Conservation (phyloP, 768 basidiomycete species). For the Sistotremastrum niveocremeum region DNA sequence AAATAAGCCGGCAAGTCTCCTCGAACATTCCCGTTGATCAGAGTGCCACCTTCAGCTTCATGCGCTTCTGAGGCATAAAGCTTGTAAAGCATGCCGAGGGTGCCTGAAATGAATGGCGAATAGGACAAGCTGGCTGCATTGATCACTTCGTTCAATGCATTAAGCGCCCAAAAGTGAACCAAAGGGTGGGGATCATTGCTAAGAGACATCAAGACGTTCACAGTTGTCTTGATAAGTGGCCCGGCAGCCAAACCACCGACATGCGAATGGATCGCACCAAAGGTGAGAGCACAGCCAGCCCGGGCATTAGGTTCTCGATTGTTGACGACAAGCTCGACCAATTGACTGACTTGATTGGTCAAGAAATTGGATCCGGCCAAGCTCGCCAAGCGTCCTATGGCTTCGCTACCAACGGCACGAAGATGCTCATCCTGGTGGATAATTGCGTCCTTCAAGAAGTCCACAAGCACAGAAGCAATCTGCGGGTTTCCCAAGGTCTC, state of each 20-base stretch:
- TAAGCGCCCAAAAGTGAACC: slow-evolving; percentile 89
- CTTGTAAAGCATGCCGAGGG: slow-evolving; percentile 81
- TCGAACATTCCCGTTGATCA: slow-evolving; percentile 70
- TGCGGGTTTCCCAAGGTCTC: slow-evolving; percentile 56
- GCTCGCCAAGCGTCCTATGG: slow-evolving; percentile 75
- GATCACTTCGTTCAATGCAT: slow-evolving; percentile 74
- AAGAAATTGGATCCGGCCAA: slow-evolving; percentile 76
- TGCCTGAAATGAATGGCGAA: slow-evolving; percentile 75
- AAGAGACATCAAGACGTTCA: slow-evolving; percentile 89
- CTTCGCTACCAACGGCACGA: slow-evolving; percentile 71
- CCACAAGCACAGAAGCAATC: slow-evolving; percentile 45
- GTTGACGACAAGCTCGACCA: slow-evolving; percentile 88
- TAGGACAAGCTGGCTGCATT: slow-evolving; percentile 88
- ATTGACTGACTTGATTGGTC: slow-evolving; percentile 72
- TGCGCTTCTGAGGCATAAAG: slow-evolving; percentile 84
- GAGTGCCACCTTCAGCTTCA: slow-evolving; percentile 81
- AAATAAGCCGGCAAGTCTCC: slow-evolving; percentile 90
- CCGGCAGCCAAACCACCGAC: slow-evolving; percentile 94
- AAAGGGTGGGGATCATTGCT: slow-evolving; percentile 93
- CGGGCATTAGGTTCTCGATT: slow-evolving; percentile 88
- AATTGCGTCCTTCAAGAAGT: slow-evolving; percentile 73
- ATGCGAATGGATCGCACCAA: slow-evolving; percentile 81
- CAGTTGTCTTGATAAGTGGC: slow-evolving; percentile 87
- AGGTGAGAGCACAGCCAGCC: slow-evolving; percentile 86
- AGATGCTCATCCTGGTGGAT: slow-evolving; percentile 69